Base-by-base conservation (phyloP, 768 basidiomycete species). In the Sarcodon sp. region DNA sequence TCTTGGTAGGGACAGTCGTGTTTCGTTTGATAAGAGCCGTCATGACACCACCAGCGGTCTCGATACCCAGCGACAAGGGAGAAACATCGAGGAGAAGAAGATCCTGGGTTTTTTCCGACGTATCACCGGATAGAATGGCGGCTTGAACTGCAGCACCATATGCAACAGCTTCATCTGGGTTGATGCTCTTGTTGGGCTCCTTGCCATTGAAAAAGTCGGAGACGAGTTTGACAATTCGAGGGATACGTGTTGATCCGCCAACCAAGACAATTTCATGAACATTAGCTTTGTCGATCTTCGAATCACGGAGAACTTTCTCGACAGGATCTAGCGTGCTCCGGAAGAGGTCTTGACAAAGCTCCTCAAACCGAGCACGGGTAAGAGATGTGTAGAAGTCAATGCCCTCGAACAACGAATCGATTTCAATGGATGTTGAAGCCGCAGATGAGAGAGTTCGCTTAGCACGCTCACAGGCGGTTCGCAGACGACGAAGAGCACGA, bases 11-110 rank as follows among this genome's bases (percentile, higher is more conserved):
- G 55, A 98, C 89, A 45, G 91, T 96, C 54, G 94, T 98, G 76
- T 98, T 97, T 47, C 93, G 85, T 72, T 92, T 93, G 77, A 97
- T 97, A 64, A 98, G 83, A 43, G 91, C 79, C 31, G 94, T 97
- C 89, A 98, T 93, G 63, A 97, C 93, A 79, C 94, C 94, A 66
- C 93, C 94, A 54, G 92, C 91, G 35, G 94, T 97, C 73, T 97
- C 94, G 60, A 98, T 96, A 81, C 92, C 92, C 52, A 83, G 77
- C 47, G 88, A 91, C 45, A 91, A 69, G 50, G 85, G 93, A 50
- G 87, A 72, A 51, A 98, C 93, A 66, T 98, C 94, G 60, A 97
- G 86, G 50, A 98, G 82, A 45, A 97, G 79, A 47, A 98, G 76
- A 57, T 97, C 92, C 67, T 94, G 89, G 16, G 92, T 97, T 74